A percentile compares a stretch with the other conserved stretches of the same genome.
Conservation (phyloP, 2,329 filamentous ascomycete species). For the Thielaviopsis populi region DNA sequence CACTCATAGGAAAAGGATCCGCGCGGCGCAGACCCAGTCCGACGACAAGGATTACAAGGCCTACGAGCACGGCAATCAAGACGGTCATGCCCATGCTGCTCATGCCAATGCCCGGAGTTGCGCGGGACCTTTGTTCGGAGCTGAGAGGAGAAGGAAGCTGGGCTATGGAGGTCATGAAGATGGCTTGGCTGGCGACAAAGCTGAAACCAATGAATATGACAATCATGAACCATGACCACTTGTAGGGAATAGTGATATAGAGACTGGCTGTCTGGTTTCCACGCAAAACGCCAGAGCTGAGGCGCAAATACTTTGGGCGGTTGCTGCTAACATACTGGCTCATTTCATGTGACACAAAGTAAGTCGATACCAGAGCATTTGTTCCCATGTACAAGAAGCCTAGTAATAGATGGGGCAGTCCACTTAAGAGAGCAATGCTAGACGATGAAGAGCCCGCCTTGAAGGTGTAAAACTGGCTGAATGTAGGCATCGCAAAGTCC, state of each 20-base stretch:
- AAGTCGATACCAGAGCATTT: conserved; percentile 34
- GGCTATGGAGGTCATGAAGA: conserved; percentile 26
- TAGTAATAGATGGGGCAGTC: conserved; percentile 35
- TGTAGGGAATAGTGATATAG: conserved; percentile 35
- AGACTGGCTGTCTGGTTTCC: conserved; percentile 34
- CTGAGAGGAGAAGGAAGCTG: conserved; percentile 18
- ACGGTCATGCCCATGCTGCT: conserved; percentile 30
- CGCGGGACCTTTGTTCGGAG: conserved; percentile 9
- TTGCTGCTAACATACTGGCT: conserved; percentile 28
- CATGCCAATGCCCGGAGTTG: conserved; percentile 27
- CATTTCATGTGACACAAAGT: conserved; percentile 37
- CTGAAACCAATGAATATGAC: conserved; percentile 30
- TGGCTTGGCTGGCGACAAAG: conserved; percentile 33
- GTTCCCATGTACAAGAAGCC: conserved; percentile 32
- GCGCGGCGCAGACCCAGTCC: conserved; percentile 29
- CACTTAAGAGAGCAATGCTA: conserved; percentile 27
- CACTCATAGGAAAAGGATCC: conserved; percentile 24
- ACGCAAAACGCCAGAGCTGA: conserved; percentile 30
- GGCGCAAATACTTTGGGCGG: conserved; percentile 26
- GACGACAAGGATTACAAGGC: conserved; percentile 25
- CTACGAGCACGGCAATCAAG: conserved; percentile 28
- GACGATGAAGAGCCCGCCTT: conserved; percentile 20
- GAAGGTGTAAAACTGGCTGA: conserved; percentile 25
- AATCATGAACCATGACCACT: conserved; percentile 31
- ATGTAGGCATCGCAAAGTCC: conserved; percentile 27